Percentiles rank a stretch among this genome's conserved stretches.
Evolutionary conservation across 1,139 yeast genomes (phyloP).

Genomic region (Hemisphaericaspora xylofermentans): DNA sequence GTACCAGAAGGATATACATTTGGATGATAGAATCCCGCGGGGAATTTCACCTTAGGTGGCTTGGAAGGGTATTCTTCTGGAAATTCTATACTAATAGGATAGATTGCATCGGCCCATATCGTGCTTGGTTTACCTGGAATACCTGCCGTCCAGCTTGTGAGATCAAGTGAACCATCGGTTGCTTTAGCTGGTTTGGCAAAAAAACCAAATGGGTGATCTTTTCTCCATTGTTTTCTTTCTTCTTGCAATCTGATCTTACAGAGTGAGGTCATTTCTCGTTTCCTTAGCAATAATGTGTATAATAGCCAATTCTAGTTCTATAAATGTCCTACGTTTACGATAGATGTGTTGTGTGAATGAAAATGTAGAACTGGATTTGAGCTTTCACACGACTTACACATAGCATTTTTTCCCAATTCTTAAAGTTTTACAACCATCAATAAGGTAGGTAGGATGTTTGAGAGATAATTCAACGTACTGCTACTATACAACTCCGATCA

Average conservation of each 20-base stretch:
- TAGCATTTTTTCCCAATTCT: too few relatives aligned
- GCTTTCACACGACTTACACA: too few relatives aligned
- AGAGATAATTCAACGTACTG: too few relatives aligned
- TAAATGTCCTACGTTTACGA: too few relatives aligned
- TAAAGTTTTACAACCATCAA: too few relatives aligned
- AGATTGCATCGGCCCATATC: conserved; percentile 84
- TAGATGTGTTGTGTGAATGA: too few relatives aligned
- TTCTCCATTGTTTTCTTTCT: conserved; percentile 95
- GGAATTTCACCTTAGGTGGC: conserved; percentile 91
- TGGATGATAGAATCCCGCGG: conserved; percentile 90
- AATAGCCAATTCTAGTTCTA: too few relatives aligned
- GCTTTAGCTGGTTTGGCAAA: conserved; percentile 84
- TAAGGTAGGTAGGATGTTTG: too few relatives aligned
- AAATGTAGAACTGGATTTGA: too few relatives aligned
- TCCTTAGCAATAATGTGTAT: too few relatives aligned
- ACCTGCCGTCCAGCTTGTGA: conserved; percentile 90
- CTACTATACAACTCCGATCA: not conserved
- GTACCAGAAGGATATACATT: conserved; percentile 97
- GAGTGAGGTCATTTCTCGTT: conserved; percentile 48
- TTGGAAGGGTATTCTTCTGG: conserved; percentile 94
- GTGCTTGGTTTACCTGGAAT: conserved; percentile 91
- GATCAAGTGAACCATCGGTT: conserved; percentile 77
- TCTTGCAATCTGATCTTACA: conserved; percentile 82
- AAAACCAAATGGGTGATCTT: conserved; percentile 97
- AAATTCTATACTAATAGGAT: conserved; percentile 79